Evolutionary conservation across 352 stramenopile species (phyloP), one percentile per base, ranked within the genome.

Genomic region (Globisporangium parvum): DNA sequence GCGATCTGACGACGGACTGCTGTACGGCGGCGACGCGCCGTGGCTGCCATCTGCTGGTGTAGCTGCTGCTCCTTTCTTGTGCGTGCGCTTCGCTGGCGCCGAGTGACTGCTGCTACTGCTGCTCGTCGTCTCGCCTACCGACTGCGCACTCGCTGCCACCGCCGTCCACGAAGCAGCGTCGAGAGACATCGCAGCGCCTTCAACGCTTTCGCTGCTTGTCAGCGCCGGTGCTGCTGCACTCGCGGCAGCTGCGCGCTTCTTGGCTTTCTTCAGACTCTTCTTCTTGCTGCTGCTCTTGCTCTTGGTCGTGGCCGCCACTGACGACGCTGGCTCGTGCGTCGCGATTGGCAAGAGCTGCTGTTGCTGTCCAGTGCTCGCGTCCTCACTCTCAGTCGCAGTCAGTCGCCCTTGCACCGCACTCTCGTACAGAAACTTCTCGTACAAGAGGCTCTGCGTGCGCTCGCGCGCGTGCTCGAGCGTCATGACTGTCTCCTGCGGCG

Each of bases 391-490:
- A 2, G 45, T 60, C 24, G 69, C 66, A 12, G 44, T 24, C n/a
- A 86, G 47, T 17, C 62, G 65, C 1, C 59, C 70, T 9, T 65
- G 66, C 14, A 87, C 51, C 0, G 80, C 82, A 57, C 79, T 93
- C 40, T 91, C 77, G 50, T 89, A 94, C 31, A 94, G 88, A 35
- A 94, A 94, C 58, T 94, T 94, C 53, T 94, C 80, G 57, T 91
- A 94, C 42, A 93, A 47, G 20, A 89, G 58, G 14, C 66, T 57
- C 58, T 89, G 81, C 17, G 59, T 59, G 21, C 57, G 51, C 1
- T 82, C 65, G 1, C 81, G 67, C 0, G 66, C 60, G 18, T 83
- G 81, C 45, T 73, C 60, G 49, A 88, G 66, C 47, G 77, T 77
- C 60, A 37, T 37, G 31, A 87, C 69, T 4, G 75, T 73, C 37